A percentile compares a stretch with the other conserved stretches of the same genome.
phyloP scores from a whole-genome alignment of 352 stramenopile genomes.

The Phytopythium vexans region DNA sequence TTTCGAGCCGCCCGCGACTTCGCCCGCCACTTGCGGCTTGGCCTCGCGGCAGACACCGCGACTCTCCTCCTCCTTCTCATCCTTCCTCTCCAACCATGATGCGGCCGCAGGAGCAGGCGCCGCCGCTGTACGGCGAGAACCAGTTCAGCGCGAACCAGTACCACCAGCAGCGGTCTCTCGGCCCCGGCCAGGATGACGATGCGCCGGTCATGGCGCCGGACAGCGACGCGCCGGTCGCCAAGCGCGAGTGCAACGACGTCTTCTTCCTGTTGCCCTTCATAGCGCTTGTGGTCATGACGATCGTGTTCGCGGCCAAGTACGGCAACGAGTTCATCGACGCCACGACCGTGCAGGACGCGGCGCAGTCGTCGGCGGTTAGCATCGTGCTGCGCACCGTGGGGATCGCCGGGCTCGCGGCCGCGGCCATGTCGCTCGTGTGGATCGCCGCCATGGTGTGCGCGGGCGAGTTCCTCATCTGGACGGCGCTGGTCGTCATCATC shows the following conservation, averaged over 20 bases:
- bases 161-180: slow-evolving; percentile 14
- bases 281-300: slow-evolving; percentile 37
- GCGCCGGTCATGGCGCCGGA: too few species aligned
- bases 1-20: too few species aligned
- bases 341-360: slow-evolving; percentile 37
- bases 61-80: background rate
- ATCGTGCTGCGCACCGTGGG: slow-evolving; percentile 56
- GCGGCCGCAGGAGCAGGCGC: background rate
- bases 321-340: slow-evolving; percentile 56
- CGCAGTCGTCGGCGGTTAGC: slow-evolving; percentile 42
- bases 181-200: too few species aligned
- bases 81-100: background rate
- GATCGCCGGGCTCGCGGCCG: slow-evolving; percentile 46
- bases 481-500: slow-evolving; percentile 49
- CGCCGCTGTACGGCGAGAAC: background rate
- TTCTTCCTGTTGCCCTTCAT: slow-evolving; percentile 74
- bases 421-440: slow-evolving; percentile 68
- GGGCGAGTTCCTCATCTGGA: slow-evolving; percentile 48
- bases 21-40: too few species aligned
- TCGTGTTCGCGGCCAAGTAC: slow-evolving; percentile 55
- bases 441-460: slow-evolving; percentile 65
- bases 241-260: slow-evolving; percentile 72
- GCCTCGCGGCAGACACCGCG: too few species aligned
- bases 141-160: slow-evolving; percentile 16
- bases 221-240: slow-evolving; percentile 8